These are phyloP conservation scores for Fusarium staphyleae DNA, from an alignment of 2,329 filamentous ascomycete genomes.

Conservation along the genomic window DNA sequence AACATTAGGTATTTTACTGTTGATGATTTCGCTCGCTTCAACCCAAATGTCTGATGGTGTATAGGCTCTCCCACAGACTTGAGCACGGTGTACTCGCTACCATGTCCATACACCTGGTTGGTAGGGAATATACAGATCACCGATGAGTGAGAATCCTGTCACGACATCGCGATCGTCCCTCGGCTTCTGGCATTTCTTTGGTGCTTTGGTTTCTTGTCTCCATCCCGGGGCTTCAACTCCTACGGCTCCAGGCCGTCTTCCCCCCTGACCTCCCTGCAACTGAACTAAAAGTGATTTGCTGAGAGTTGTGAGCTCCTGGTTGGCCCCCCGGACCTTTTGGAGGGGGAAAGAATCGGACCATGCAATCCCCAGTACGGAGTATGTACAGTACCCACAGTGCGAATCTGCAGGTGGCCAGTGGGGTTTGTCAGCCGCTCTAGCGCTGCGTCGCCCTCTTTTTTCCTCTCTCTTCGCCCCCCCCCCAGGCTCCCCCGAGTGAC, in stretches of 20 bases:
- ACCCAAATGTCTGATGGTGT: neutral
- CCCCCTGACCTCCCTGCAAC: slow-evolving; percentile 2
- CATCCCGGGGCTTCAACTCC: slow-evolving; percentile 6
- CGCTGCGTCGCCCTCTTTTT: slow-evolving; percentile 21
- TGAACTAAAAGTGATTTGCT: slow-evolving; percentile 8
- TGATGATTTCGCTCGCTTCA: neutral
- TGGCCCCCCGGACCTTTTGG: slow-evolving; percentile 26
- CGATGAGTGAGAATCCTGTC: slow-evolving; percentile 16
- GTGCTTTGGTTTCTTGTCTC: slow-evolving; percentile 7
- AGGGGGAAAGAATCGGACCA: slow-evolving; percentile 39
- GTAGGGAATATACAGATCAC: neutral
- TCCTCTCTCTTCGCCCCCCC: slow-evolving; percentile 31
- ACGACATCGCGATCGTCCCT: slow-evolving; percentile 20
- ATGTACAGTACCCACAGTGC: slow-evolving; percentile 37
- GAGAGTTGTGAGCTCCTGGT: slow-evolving; percentile 10
- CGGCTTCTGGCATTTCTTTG: slow-evolving; percentile 8
- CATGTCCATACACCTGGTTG: too few relatives aligned
- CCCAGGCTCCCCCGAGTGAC: slow-evolving; percentile 4
- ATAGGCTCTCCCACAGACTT: too few relatives aligned
- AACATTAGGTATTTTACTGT: too few relatives aligned
- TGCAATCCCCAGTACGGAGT: slow-evolving; percentile 29
- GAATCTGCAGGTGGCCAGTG: slow-evolving; percentile 5
- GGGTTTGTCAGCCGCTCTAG: slow-evolving; percentile 34
- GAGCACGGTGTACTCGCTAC: too few relatives aligned
- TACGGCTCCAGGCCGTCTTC: slow-evolving; percentile 12